These are phyloP conservation scores for Plantago elongata DNA, from an alignment of 257 asterid species.

Conservation along the genomic window DNA sequence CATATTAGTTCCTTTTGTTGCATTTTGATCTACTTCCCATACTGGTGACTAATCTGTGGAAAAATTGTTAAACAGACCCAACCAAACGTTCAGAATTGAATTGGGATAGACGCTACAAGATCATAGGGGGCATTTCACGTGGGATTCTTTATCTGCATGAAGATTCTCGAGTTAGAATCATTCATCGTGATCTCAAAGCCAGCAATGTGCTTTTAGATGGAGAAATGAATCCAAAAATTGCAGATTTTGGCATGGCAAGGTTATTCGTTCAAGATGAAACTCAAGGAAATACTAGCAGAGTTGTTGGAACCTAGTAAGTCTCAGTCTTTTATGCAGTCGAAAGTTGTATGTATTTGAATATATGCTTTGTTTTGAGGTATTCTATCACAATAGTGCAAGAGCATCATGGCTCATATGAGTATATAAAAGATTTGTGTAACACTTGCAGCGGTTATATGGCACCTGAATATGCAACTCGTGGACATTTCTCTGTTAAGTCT, in stretches of 20 bases:
- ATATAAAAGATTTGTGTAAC: background rate
- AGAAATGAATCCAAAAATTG: conserved; percentile 12
- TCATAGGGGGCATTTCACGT: background rate
- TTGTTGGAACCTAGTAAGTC: conserved; percentile 9
- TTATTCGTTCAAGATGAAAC: background rate
- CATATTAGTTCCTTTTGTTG: no score
- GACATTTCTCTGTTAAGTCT: background rate
- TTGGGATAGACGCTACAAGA: conserved; percentile 1
- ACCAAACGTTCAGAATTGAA: background rate
- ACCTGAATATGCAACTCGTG: background rate
- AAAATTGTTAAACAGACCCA: background rate
- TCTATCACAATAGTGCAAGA: background rate
- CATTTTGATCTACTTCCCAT: background rate
- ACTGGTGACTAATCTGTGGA: background rate
- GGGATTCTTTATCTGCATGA: no score
- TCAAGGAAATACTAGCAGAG: background rate
- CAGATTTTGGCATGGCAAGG: conserved; percentile 12
- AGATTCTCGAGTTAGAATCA: no score
- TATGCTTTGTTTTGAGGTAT: no score
- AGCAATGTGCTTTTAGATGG: conserved; percentile 6
- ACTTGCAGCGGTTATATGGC: conserved; percentile 9
- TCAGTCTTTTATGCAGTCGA: no score
- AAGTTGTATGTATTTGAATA: no score
- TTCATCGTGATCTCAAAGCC: background rate
- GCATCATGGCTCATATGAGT: background rate